Percentiles rank a stretch among this genome's conserved stretches.
phyloP scores from a whole-genome alignment of 2,329 filamentous ascomycete species.

The Westerdykella aurantiaca region DNA sequence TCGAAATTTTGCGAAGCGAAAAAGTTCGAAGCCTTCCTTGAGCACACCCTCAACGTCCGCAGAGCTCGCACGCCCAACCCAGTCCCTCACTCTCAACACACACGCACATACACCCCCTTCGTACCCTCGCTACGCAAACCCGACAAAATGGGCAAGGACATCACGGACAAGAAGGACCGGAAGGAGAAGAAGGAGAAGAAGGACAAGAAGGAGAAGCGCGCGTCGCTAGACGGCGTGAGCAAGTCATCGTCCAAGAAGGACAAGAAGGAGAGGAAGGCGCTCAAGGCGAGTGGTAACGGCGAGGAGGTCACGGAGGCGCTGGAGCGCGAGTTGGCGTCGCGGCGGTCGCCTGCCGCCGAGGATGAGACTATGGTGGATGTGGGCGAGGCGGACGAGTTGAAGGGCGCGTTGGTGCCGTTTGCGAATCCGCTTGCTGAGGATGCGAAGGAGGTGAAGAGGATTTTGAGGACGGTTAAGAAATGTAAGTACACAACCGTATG shows the following conservation, averaged over 20 bases:
- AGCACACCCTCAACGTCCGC: too few species aligned
- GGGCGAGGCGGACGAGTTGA: constrained; percentile 37
- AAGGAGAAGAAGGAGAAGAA: constrained; percentile 54
- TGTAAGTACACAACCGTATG: too few species aligned
- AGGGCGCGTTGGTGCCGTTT: constrained; percentile 68
- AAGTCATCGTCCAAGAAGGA: constrained; percentile 55
- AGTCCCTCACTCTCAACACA: too few species aligned
- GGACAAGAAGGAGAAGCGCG: constrained; percentile 64
- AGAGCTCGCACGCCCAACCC: too few species aligned
- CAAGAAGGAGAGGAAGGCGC: constrained; percentile 61
- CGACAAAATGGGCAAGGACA: constrained; percentile 33
- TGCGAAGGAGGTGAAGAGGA: constrained; percentile 63
- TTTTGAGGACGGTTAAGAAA: constrained; percentile 61
- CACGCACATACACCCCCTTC: not conserved
- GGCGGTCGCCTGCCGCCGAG: constrained; percentile 41
- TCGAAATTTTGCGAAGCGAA: constrained; percentile 1
- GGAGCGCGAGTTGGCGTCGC: constrained; percentile 52
- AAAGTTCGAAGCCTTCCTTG: constrained; percentile 13
- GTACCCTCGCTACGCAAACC: not conserved
- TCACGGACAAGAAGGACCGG: constrained; percentile 36
- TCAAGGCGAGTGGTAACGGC: constrained; percentile 26
- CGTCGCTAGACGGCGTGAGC: constrained; percentile 32
- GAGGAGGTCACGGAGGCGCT: constrained; percentile 57
- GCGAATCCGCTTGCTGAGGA: constrained; percentile 72
- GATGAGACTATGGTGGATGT: constrained; percentile 46